Evolutionary conservation across 2,329 filamentous ascomycete genomes (phyloP).

Genomic region (Fusarium dlaminii): DNA sequence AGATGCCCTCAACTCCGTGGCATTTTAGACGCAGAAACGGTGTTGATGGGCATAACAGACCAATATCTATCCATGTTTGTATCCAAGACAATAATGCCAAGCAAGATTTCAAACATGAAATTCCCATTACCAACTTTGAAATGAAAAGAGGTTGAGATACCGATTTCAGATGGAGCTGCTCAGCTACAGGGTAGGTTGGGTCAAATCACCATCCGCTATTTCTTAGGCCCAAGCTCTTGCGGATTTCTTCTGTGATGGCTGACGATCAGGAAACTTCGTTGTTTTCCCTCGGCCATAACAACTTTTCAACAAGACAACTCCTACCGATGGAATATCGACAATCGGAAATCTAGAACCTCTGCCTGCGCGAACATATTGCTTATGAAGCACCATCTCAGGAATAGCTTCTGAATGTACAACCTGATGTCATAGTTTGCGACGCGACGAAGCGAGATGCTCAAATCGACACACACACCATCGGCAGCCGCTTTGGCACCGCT

Average conservation of each 20-base stretch:
- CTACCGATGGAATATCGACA: background rate
- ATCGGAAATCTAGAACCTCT: too few relatives aligned
- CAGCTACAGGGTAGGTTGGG: slow-evolving; percentile 13
- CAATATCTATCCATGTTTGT: background rate
- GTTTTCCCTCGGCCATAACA: background rate
- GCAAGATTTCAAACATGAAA: background rate
- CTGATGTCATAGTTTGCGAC: slow-evolving; percentile 27
- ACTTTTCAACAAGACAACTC: background rate
- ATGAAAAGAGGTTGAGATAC: background rate
- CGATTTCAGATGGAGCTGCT: background rate
- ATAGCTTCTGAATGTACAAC: background rate
- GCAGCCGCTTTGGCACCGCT: slow-evolving; percentile 64
- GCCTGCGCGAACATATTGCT: background rate
- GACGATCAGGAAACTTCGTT: background rate
- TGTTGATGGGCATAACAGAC: background rate
- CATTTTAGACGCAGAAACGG: background rate
- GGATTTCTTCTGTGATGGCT: slow-evolving; percentile 6
- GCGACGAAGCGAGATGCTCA: slow-evolving; percentile 65
- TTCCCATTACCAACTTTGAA: background rate
- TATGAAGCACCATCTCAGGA: background rate
- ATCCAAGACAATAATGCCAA: background rate
- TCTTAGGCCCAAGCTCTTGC: slow-evolving; percentile 23
- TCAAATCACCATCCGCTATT: background rate
- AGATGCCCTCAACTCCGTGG: background rate
- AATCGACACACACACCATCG: slow-evolving; percentile 77